Evolutionary conservation across 2,329 filamentous ascomycete species (phyloP).

Genomic region (Teratosphaeria nubilosa): DNA sequence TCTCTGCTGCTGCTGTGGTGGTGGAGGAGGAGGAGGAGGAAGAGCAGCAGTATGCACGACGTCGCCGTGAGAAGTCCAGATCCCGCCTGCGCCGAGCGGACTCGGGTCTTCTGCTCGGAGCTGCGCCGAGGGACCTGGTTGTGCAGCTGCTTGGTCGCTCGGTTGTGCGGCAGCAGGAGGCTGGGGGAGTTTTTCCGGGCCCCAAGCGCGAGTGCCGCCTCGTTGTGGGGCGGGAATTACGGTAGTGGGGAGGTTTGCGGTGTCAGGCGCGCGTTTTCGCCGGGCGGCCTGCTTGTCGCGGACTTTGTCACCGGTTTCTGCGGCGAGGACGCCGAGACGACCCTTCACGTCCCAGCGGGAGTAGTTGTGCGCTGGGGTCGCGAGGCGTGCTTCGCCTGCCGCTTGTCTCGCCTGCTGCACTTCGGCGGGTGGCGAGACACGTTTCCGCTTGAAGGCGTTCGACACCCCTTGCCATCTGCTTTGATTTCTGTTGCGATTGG

Average conservation of each 20-base stretch:
- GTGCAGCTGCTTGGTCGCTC: background rate
- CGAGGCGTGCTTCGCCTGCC: conserved; percentile 12
- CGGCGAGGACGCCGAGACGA: conserved; percentile 38
- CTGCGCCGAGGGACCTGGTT: background rate
- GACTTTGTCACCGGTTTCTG: conserved; percentile 35
- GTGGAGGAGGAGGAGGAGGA: no score
- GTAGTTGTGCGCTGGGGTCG: conserved; percentile 34
- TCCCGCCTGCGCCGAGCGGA: background rate
- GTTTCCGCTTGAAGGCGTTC: conserved; percentile 50
- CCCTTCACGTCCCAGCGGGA: conserved; percentile 35
- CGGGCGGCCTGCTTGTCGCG: conserved; percentile 27
- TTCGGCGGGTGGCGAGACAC: conserved; percentile 49
- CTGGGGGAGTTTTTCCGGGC: conserved; percentile 4
- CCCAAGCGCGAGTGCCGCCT: conserved; percentile 44
- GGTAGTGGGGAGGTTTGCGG: conserved; percentile 44
- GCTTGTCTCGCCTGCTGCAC: conserved; percentile 35
- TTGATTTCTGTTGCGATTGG: conserved; percentile 23
- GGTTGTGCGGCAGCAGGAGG: background rate
- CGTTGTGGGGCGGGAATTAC: conserved; percentile 51
- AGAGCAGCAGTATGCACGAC: background rate
- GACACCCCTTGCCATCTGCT: conserved; percentile 40
- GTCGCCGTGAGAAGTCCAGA: background rate
- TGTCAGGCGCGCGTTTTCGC: conserved; percentile 16
- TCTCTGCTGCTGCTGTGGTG: background rate
- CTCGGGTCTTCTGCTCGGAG: conserved; percentile 1